Percentiles rank a stretch among this genome's conserved stretches.
Evolutionary conservation across 345 rosid species (phyloP).

Genomic region (Populus alba): DNA sequence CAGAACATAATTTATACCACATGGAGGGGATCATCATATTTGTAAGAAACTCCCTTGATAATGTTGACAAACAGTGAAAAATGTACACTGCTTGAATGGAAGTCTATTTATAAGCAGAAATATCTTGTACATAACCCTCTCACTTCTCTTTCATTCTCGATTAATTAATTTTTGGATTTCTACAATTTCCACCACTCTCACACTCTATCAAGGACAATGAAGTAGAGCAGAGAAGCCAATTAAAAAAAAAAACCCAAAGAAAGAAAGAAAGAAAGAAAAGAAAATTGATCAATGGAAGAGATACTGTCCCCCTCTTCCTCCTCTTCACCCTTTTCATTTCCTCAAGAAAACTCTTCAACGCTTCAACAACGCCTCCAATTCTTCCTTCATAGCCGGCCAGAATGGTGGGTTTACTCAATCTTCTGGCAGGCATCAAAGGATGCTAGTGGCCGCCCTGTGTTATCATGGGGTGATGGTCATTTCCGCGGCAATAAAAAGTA

Average conservation of each 20-base stretch:
- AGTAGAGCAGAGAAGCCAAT: neutral
- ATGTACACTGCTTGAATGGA: neutral
- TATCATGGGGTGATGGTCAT: constrained; percentile 49
- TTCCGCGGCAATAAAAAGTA: constrained; percentile 32
- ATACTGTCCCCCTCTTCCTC: constrained; percentile 30
- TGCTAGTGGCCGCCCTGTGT: constrained; percentile 24
- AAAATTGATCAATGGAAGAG: constrained; percentile 20
- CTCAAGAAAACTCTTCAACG: constrained; percentile 26
- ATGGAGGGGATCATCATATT: neutral
- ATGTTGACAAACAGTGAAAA: neutral
- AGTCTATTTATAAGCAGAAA: neutral
- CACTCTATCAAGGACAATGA: neutral
- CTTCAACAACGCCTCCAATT: constrained; percentile 50
- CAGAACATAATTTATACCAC: neutral
- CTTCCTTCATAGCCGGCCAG: constrained; percentile 42
- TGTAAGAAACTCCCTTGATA: neutral
- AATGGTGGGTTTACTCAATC: constrained; percentile 60
- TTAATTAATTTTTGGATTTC: neutral
- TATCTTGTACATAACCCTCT: neutral
- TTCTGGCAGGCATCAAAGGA: constrained; percentile 53
- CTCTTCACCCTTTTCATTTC: constrained; percentile 19
- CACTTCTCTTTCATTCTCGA: neutral
- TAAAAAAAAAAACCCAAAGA: neutral
- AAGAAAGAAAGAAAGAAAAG: no score
- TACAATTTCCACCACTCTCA: neutral